Conservation (phyloP, 2,329 filamentous ascomycete genomes). For the Bimuria novae-zelandiae region DNA sequence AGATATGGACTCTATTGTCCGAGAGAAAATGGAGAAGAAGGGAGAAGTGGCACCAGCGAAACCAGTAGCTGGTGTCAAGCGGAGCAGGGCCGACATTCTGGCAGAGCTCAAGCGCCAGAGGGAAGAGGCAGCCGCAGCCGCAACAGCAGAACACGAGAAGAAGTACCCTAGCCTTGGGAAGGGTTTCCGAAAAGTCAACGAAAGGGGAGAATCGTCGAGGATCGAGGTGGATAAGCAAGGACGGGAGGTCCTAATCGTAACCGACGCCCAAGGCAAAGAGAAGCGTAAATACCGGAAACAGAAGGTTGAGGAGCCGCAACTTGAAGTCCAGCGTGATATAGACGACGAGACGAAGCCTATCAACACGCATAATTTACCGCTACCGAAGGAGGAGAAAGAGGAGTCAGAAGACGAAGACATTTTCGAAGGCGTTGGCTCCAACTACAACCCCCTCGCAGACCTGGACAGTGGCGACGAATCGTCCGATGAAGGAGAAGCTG, state of each 20-base stretch:
- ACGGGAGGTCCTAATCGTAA: conserved; percentile 63
- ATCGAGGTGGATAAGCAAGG: conserved; percentile 61
- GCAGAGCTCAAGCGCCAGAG: conserved; percentile 62
- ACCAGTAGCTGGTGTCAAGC: conserved; percentile 53
- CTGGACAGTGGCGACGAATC: conserved; percentile 55
- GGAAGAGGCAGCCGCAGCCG: conserved; percentile 50
- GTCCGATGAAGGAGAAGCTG: conserved; percentile 46
- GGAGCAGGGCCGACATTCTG: conserved; percentile 63
- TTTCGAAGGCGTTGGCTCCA: conserved; percentile 63
- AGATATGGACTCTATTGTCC: conserved; percentile 70
- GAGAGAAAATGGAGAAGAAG: conserved; percentile 61
- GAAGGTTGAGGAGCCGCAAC: conserved; percentile 40
- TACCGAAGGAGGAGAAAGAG: conserved; percentile 38
- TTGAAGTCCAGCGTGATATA: conserved; percentile 49
- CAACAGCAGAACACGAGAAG: conserved; percentile 47
- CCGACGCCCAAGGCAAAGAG: conserved; percentile 63
- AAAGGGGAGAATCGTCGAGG: conserved; percentile 55
- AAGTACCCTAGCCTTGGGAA: conserved; percentile 55
- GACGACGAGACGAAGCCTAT: conserved; percentile 53
- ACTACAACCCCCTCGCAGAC: conserved; percentile 64
- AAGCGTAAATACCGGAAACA: conserved; percentile 65
- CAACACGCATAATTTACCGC: conserved; percentile 43
- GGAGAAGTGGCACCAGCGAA: conserved; percentile 53
- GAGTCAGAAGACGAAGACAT: conserved; percentile 62
- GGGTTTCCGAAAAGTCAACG: conserved; percentile 59